phyloP scores from a whole-genome alignment of 768 basidiomycete species.

The Tephrocybe sp. region DNA sequence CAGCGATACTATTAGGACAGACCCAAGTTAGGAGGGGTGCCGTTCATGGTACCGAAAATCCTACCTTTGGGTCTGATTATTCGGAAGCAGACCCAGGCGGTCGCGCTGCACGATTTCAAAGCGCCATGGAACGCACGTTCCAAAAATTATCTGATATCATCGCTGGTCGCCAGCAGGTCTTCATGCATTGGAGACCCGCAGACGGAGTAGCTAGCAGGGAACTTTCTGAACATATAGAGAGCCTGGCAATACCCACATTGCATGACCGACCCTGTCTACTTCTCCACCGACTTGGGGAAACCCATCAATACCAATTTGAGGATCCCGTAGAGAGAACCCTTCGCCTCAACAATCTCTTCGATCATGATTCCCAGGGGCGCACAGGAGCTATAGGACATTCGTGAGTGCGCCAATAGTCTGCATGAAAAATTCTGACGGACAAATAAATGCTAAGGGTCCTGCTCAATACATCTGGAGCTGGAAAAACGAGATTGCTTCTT shows the following conservation, averaged over 20 bases:
- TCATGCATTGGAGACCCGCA: not conserved
- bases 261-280: constrained; percentile 24
- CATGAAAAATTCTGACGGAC: not conserved
- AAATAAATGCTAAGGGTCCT: not conserved
- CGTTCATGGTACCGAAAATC: too few relatives aligned
- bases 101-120: too few relatives aligned
- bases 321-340: not conserved
- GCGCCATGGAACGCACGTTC: too few relatives aligned
- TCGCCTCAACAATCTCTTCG: not conserved
- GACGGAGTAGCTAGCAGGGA: not conserved
- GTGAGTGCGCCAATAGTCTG: not conserved
- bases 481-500: not conserved
- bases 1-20: too few relatives aligned
- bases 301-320: not conserved
- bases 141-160: too few relatives aligned
- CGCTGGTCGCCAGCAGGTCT: too few relatives aligned
- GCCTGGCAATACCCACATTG: constrained; percentile 39
- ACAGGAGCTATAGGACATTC: not conserved
- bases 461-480: not conserved
- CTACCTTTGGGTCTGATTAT: too few relatives aligned
- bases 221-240: not conserved
- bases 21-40: too few relatives aligned
- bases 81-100: too few relatives aligned
- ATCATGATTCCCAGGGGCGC: not conserved
- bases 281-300: not conserved